Base-by-base conservation (phyloP, 768 basidiomycete species). In the Termitomyces sp. region DNA sequence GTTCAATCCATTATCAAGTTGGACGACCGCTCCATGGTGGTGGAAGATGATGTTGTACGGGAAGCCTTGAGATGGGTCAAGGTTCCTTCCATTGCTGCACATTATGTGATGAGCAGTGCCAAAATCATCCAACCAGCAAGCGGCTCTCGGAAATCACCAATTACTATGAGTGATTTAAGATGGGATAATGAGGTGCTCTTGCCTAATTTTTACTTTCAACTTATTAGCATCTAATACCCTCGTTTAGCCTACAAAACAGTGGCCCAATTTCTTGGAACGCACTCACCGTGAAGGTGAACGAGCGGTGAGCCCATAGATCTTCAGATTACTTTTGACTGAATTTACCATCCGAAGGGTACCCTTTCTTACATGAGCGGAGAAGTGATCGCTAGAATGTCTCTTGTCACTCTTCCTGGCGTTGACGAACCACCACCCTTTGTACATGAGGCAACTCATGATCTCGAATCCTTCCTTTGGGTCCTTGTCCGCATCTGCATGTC, bases 391-490 rank as follows among this genome's bases (percentile, higher is more conserved):
- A 0, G 30, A 26, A 0, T 4, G 34, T 36, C 24, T 14, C n/a
- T n/a, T n/a, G n/a, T n/a, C n/a, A n/a, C n/a, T n/a, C n/a, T n/a
- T n/a, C n/a, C n/a, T n/a, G n/a, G n/a, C n/a, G 7, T 12, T 12
- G 4, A 5, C n/a, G 5, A 10, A 14, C 1, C 7, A 14, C 1
- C 7, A 4, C 27, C 27, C 3, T 33, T 43, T 20, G 30, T 30
- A 16, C 52, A 53, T 33, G 27, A 30, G 4, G 52, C 42, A n/a
- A 53, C 44, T 20, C 52, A 42, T 34, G 40, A 53, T 26, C 6
- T 37, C 9, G 48, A 57, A n/a, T 57, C 47, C 22, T 39, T 52
- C 18, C 43, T 57, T 10, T 52, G 50, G 56, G 50, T 52, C 34
- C 42, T 52, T 24, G 40, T 52, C 10, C 27, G 51, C 16, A n/a